Evolutionary conservation across 2,329 filamentous ascomycete species (phyloP).

Genomic region (Ilyonectria robusta): DNA sequence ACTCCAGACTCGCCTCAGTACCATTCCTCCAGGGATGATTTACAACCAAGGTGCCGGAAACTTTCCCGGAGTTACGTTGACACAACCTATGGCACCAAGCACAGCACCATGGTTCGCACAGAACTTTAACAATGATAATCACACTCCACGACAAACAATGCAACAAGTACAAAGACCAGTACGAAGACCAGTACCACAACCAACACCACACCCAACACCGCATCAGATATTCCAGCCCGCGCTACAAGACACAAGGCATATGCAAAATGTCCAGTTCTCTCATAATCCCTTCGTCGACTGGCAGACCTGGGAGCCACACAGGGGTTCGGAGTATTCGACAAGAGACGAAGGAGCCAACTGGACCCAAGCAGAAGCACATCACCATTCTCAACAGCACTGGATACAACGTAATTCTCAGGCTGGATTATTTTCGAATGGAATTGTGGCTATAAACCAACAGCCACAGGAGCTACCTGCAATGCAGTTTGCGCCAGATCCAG

Average conservation of each 20-base stretch:
- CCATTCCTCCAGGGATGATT: constrained; percentile 1
- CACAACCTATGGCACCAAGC: not conserved
- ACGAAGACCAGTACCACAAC: not conserved
- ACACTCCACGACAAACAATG: not conserved
- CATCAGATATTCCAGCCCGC: too few relatives aligned
- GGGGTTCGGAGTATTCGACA: too few relatives aligned
- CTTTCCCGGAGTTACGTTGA: not conserved
- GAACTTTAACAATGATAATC: not conserved
- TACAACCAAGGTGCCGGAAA: not conserved
- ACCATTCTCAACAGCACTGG: not conserved
- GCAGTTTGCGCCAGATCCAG: constrained; percentile 4
- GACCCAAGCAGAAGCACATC: not conserved
- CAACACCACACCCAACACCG: not conserved
- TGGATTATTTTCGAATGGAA: not conserved
- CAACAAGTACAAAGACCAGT: not conserved
- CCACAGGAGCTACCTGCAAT: not conserved
- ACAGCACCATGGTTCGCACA: not conserved
- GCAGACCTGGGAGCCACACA: too few relatives aligned
- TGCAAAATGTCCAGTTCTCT: too few relatives aligned
- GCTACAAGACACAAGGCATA: too few relatives aligned
- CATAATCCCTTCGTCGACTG: too few relatives aligned
- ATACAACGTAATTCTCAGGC: not conserved
- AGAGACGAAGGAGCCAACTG: not conserved
- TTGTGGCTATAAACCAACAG: not conserved
- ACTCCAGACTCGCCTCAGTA: not conserved